Conservation (phyloP, 2,329 filamentous ascomycete genomes). For the Curvularia sp. region DNA sequence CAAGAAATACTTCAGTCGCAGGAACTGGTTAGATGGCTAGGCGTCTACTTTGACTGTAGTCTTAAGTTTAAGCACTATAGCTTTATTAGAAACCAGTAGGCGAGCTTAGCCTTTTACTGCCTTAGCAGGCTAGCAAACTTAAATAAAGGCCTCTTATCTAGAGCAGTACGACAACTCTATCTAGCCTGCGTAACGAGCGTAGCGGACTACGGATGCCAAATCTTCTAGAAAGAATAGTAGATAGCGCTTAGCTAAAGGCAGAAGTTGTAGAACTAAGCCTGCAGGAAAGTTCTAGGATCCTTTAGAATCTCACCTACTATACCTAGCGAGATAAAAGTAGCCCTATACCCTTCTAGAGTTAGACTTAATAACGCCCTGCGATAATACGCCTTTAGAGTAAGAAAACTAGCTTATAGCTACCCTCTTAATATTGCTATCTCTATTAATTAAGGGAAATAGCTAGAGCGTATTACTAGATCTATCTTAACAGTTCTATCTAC, state of each 20-base stretch:
- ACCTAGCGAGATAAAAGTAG: constrained; percentile 1
- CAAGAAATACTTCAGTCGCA: neutral
- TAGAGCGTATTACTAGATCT: constrained; percentile 1
- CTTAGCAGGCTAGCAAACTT: constrained; percentile 1
- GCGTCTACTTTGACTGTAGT: neutral
- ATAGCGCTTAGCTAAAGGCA: neutral
- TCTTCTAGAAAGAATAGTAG: neutral
- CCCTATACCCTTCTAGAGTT: neutral
- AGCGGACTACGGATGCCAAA: neutral
- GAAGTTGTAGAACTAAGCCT: constrained; percentile 1
- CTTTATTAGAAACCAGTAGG: neutral
- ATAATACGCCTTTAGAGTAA: constrained; percentile 3
- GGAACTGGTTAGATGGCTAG: constrained; percentile 2
- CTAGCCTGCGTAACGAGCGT: no score
- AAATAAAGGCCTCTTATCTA: constrained; percentile 1
- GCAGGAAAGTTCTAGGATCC: neutral
- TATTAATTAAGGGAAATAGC: neutral
- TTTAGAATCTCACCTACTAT: neutral
- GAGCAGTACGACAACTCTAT: constrained; percentile 1
- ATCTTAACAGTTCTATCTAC: neutral
- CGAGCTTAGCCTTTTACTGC: neutral
- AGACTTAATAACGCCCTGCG: neutral
- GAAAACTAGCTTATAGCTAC: neutral
- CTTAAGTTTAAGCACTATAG: neutral
- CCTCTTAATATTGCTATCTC: neutral